Conservation (phyloP, 2,329 filamentous ascomycete species). For the Dactylellina drechsleri region DNA sequence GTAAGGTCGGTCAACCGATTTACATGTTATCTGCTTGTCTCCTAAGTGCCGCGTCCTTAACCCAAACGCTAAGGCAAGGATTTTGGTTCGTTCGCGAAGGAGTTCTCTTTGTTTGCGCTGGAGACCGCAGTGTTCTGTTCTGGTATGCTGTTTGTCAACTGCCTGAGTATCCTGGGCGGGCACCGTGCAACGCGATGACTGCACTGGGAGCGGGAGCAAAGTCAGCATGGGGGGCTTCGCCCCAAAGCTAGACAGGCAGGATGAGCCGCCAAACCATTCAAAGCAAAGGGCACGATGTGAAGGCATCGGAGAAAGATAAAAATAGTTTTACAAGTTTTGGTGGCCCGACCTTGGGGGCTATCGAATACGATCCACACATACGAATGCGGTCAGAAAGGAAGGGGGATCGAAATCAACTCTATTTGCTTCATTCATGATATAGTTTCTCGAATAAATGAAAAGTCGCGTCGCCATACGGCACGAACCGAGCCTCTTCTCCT, state of each 20-base stretch:
- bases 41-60: not conserved
- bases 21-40: not conserved
- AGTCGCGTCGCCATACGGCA: constrained; percentile 15
- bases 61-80: not conserved
- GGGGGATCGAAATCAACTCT: not conserved
- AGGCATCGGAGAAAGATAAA: constrained; percentile 38
- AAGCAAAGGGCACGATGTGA: constrained; percentile 3
- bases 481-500: constrained; percentile 10
- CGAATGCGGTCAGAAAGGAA: constrained; percentile 31
- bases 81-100: too few relatives aligned
- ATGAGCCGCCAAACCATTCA: constrained; percentile 22
- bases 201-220: not conserved
- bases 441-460: constrained; percentile 18
- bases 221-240: constrained; percentile 27
- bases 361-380: constrained; percentile 25
- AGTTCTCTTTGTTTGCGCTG: too few relatives aligned
- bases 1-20: not conserved
- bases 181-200: not conserved
- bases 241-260: constrained; percentile 27
- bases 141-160: not conserved
- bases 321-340: constrained; percentile 19
- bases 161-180: too few relatives aligned
- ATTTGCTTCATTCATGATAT: constrained; percentile 19
- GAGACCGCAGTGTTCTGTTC: not conserved
- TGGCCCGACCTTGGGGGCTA: constrained; percentile 11